Evolutionary conservation across 2,329 filamentous ascomycete genomes (phyloP), one percentile per base, ranked within the genome.

Genomic region (Trichoderma sp.): DNA sequence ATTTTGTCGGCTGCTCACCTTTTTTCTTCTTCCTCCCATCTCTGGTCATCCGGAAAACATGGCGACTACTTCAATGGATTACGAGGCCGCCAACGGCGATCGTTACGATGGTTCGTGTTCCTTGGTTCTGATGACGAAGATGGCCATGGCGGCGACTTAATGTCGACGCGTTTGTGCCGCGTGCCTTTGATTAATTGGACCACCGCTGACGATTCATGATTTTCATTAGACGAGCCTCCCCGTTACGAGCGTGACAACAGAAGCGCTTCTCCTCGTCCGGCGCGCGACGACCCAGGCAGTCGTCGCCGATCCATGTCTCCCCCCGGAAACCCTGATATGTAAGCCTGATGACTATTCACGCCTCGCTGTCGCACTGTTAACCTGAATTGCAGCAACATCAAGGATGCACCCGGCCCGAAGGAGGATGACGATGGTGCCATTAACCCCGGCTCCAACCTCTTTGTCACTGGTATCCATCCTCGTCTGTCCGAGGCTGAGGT

Each of bases 381-480:
- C 68, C 54, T 56, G 14, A 14, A 4, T 13, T 37, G 16, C 67
- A 83, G 83, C 75, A 81, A 81, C 70, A 80, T 82, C 68, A 88
- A 88, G 76, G 86, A 86, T 66, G 83, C 85, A 56, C 83, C 83
- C 68, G 84, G 81, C 73, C 79, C 79, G 70, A 80, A 81, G 51
- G 83, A 84, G 51, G 93, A 88, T 71, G 93, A 96, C 75, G 91
- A 93, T 76, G 91, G 91, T 74, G 91, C 94, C 72, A 79, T 91
- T 78, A 99, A 99, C 83, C 92, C 94, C 72, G 96, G 96, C 75
- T 97, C 96, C 74, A 99, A 99, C 84, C 91, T 99, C 70, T 99
- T 99, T 81, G 96, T 99, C 74, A 99, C 96, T 72, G 96, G 96
- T 75, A 99, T 99, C 74, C 94, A 98, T 80, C 96, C 96, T 69